Percentiles rank a stretch among this genome's conserved stretches.
Evolutionary conservation across 768 basidiomycete genomes (phyloP).

Genomic region (Tephrocybe sp.): DNA sequence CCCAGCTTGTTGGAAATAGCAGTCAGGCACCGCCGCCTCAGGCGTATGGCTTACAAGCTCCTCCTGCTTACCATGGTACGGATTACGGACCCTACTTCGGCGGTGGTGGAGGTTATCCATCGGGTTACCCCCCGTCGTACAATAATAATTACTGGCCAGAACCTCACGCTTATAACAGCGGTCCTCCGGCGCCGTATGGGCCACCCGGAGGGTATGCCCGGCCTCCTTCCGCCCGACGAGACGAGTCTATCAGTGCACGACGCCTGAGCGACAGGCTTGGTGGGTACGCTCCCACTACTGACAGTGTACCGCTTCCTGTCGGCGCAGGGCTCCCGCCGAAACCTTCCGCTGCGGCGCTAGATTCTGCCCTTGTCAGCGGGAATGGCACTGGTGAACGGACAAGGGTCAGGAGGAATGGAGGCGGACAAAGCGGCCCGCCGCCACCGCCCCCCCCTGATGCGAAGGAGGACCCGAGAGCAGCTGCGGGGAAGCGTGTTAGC

Average conservation of each 20-base stretch:
- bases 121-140: slow-evolving; percentile 46
- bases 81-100: slow-evolving; percentile 36
- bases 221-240: slow-evolving; percentile 48
- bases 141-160: slow-evolving; percentile 46
- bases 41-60: slow-evolving; percentile 78
- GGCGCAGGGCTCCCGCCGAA: slow-evolving; percentile 81
- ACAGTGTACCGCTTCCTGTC: slow-evolving; percentile 48
- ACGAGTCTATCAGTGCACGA: slow-evolving; percentile 58
- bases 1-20: slow-evolving; percentile 60
- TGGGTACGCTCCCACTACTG: slow-evolving; percentile 60
- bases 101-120: slow-evolving; percentile 26
- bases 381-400: slow-evolving; percentile 40
- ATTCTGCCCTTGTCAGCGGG: slow-evolving; percentile 53
- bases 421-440: slow-evolving; percentile 45
- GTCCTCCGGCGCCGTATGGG: slow-evolving; percentile 37
- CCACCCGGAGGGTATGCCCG: slow-evolving; percentile 34
- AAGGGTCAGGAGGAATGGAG: slow-evolving; percentile 34
- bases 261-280: slow-evolving; percentile 81
- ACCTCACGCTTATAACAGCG: slow-evolving; percentile 38
- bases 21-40: slow-evolving; percentile 78
- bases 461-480: slow-evolving; percentile 91
- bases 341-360: slow-evolving; percentile 56
- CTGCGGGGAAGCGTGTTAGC: slow-evolving; percentile 85
- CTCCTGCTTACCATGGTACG: slow-evolving; percentile 42
- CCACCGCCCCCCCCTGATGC: slow-evolving; percentile 86